Conservation (phyloP, 2,329 filamentous ascomycete genomes). For the Catunica adiposa region DNA sequence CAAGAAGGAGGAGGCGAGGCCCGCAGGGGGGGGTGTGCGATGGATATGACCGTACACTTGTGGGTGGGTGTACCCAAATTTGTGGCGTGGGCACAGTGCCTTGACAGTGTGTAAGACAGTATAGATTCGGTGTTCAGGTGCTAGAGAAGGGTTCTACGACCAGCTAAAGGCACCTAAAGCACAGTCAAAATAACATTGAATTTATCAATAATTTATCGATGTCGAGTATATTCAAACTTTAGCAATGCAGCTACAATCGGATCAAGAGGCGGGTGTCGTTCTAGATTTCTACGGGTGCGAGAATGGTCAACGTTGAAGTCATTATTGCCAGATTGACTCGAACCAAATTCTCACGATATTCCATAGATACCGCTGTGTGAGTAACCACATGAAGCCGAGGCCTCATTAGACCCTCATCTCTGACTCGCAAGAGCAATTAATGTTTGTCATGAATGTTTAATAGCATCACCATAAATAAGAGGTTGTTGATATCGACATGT, state of each 20-base stretch:
- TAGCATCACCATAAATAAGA: not conserved
- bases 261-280: not conserved
- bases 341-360: not conserved
- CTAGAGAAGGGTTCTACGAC: too few species aligned
- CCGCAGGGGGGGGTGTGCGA: not conserved
- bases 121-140: not conserved
- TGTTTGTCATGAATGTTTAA: not conserved
- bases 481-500: not conserved
- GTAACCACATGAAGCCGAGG: not conserved
- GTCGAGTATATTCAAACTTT: not conserved
- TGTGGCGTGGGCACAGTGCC: not conserved
- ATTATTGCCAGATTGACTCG: not conserved
- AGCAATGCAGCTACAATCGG: too few species aligned
- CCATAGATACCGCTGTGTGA: not conserved
- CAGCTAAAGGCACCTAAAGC: too few species aligned
- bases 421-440: not conserved
- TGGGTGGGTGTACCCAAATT: not conserved
- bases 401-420: not conserved
- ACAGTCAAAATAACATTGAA: not conserved
- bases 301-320: not conserved
- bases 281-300: not conserved
- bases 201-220: not conserved
- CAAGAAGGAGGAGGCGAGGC: not conserved
- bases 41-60: not conserved
- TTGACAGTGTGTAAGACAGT: not conserved